Evolutionary conservation across 495 filamentous ascomycete genomes (phyloP), one percentile per base, ranked within the genome.

Genomic region (Talaromyces trachyspermus): DNA sequence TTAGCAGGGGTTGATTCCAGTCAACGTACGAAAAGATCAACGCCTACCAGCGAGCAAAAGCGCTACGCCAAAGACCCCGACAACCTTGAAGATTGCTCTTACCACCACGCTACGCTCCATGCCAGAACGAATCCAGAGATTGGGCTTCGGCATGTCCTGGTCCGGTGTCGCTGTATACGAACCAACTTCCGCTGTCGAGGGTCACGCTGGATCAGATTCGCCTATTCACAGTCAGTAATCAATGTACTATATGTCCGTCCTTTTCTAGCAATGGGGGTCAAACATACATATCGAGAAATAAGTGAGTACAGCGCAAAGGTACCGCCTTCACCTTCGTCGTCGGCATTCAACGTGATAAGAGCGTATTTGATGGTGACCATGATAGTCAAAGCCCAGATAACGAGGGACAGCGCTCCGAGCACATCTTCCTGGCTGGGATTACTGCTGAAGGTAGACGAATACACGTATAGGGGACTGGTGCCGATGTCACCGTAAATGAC

Each of bases 401-500:
- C 78, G 39, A 89, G 69, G 4, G 85, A 89, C 0, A 86, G 68
- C 0, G 79, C 84, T 3, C 85, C 81, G 46, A 89, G 61, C 0
- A 88, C 70, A 53, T 85, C 78, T 18, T 77, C 69, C 45, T 78
- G 68, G 9, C 65, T 69, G 2, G 84, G 84, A 5, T 68, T 59
- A 0, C 60, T 62, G 35, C 68, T 63, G 56, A 87, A 87, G 0
- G 83, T 86, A 11, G 83, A 85, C 15, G 82, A 86, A 49, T 66
- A 86, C 43, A 85, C 83, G 49, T 86, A 87, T 22, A 86, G 74
- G 8, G 84, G 84, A 47, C 76, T 83, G 10, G 84, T 87, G 29
- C 84, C 84, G 51, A 87, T 88, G 50, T 88, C 84, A 6, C 84
- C 84, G 56, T 87, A 88, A 32, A 88, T 87, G 40, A 82, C 80